Base-by-base conservation (phyloP, 768 basidiomycete species). In the Suillus subaureus region DNA sequence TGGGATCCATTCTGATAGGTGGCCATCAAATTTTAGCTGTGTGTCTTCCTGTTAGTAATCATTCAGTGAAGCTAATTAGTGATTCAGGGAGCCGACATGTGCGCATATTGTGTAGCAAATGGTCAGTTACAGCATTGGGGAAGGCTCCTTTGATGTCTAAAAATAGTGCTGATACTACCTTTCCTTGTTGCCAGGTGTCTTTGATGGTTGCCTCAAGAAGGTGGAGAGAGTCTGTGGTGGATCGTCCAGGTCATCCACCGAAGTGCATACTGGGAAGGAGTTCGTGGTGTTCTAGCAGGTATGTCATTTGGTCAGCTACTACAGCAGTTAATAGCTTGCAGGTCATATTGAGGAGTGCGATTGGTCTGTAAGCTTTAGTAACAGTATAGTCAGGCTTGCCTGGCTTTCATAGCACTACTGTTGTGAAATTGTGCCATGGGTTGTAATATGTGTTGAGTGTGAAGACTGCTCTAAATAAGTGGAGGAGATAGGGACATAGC, bases 231-330 rank as follows among this genome's bases (percentile, higher is more conserved):
- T 83, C 79, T 0, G 74, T 75, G 37, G 68, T 67, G 11, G 68
- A 74, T 11, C 56, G 43, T 3, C 62, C 54, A 0, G 62, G 47
- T 1, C 0, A 81, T 78, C 23, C 68, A 62, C 35, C 75, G 61
- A 80, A 82, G 51, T 83, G 79, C 6, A 45, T 74, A 0, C 61
- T 28, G 0, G 82, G 80, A 5, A 83, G 71, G 3, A 82, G 67
- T 0, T 72, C 23, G 23, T 77, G 70, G 4, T 68, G 42, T 64
- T 84, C 79, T 0, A 73, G 64, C 8, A 76, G n/a, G 31, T 64
- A 61, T 0, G 67, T 62, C 11, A 81, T 42, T 23, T 76, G 70
- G 15, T 73, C 69, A 6, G 75, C 69, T 0, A 74, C 66, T 1
- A 81, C 69, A 12, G 68, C 67, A 49, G 79, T 76, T 0, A 77